Evolutionary conservation across 1,284 basidiomycete species (phyloP).

Genomic region (Ustilago curta): DNA sequence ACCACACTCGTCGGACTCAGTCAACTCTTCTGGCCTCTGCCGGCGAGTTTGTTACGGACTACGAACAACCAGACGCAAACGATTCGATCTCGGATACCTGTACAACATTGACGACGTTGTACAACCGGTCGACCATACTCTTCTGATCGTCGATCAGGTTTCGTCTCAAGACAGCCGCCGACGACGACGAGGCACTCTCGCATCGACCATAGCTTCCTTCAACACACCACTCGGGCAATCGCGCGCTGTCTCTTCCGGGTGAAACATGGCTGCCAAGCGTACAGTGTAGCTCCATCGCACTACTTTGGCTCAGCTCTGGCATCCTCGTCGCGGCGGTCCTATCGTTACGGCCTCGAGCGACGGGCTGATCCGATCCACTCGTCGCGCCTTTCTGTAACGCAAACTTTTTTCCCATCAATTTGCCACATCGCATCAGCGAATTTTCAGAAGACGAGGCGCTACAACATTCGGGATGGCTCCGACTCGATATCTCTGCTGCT

Average conservation of each 20-base stretch:
- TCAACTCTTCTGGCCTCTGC: too few relatives aligned
- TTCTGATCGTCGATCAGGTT: not conserved
- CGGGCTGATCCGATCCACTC: not conserved
- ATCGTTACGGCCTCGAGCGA: not conserved
- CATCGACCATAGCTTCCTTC: not conserved
- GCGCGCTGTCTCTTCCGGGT: not conserved
- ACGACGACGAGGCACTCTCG: not conserved
- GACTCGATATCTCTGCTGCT: constrained; percentile 7
- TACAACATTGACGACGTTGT: not conserved
- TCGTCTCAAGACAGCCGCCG: not conserved
- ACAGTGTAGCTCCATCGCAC: constrained; percentile 4
- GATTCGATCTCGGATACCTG: not conserved
- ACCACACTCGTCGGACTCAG: too few relatives aligned
- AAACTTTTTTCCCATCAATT: too few relatives aligned
- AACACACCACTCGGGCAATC: too few relatives aligned
- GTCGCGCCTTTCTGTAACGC: not conserved
- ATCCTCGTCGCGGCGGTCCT: too few relatives aligned
- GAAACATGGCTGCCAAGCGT: not conserved
- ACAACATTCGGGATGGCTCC: constrained; percentile 26
- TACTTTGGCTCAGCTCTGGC: not conserved
- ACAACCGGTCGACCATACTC: not conserved
- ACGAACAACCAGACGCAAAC: too few relatives aligned
- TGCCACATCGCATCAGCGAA: too few relatives aligned
- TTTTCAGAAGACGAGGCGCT: not conserved
- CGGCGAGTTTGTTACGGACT: too few relatives aligned